phyloP scores from a whole-genome alignment of 306 rosid genomes.

The Astragalus membranaceus region DNA sequence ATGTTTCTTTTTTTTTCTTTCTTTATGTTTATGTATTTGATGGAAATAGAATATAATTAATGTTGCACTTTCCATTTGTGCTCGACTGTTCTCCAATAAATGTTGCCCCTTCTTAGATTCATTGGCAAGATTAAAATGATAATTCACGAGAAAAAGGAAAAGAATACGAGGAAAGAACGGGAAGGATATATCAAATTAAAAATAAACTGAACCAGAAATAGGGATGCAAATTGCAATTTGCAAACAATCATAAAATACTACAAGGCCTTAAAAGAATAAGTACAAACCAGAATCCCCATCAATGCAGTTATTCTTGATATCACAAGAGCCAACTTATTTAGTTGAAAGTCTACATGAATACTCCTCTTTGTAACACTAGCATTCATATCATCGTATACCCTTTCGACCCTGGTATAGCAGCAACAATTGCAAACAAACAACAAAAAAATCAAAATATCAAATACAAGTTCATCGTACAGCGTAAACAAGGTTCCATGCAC shows the following conservation, averaged over 20 bases:
- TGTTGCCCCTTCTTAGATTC: background rate
- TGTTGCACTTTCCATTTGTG: too few species aligned
- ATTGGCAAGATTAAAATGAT: background rate
- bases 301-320: conserved; percentile 83
- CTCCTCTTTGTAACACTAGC: conserved; percentile 34
- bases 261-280: background rate
- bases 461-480: background rate
- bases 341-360: conserved; percentile 39
- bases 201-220: background rate
- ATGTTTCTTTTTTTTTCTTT: too few species aligned
- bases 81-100: too few species aligned
- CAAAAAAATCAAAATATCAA: background rate
- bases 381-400: conserved; percentile 55
- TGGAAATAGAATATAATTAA: too few species aligned
- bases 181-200: background rate
- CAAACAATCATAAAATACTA: background rate
- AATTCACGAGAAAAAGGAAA: background rate
- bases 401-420: conserved; percentile 64
- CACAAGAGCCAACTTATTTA: conserved; percentile 70
- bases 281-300: conserved; percentile 85
- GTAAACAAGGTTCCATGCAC: background rate
- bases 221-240: background rate
- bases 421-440: conserved; percentile 14
- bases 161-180: background rate
- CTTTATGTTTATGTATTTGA: too few species aligned